Conservation (phyloP, 768 basidiomycete species). For the Candolleomyces aberdarensis region DNA sequence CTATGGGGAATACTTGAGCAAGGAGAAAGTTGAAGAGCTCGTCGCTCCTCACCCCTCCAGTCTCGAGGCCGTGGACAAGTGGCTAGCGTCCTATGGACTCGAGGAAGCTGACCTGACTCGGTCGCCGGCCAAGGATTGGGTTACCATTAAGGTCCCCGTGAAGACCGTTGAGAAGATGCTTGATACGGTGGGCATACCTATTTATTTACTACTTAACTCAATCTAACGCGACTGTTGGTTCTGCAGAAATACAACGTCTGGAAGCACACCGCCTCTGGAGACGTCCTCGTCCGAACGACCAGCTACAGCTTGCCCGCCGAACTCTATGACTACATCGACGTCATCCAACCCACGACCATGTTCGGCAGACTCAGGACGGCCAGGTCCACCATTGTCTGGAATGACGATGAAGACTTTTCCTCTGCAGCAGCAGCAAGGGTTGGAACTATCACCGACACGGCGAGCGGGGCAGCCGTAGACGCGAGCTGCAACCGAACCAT, state of each 20-base stretch:
- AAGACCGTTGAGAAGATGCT: constrained; percentile 65
- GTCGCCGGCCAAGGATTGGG: constrained; percentile 70
- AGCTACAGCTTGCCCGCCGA: constrained; percentile 62
- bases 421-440: background rate
- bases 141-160: constrained; percentile 57
- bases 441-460: constrained; percentile 6
- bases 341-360: constrained; percentile 72
- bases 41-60: constrained; percentile 57
- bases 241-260: constrained; percentile 61
- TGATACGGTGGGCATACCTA: constrained; percentile 48
- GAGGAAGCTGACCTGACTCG: constrained; percentile 42
- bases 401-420: constrained; percentile 5
- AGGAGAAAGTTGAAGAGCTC: constrained; percentile 61
- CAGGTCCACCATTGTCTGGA: constrained; percentile 34
- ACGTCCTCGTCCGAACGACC: constrained; percentile 59
- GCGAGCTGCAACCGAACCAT: constrained; percentile 43
- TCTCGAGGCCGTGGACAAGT: constrained; percentile 52
- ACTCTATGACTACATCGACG: constrained; percentile 58
- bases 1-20: constrained; percentile 59
- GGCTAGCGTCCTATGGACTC: constrained; percentile 59
- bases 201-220: background rate
- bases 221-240: no score
- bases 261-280: constrained; percentile 50
- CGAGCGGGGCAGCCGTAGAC: constrained; percentile 4
- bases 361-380: constrained; percentile 48